Evolutionary conservation across 164 flowering plant genomes (phyloP).

Genomic region (Chimonanthus praecox): DNA sequence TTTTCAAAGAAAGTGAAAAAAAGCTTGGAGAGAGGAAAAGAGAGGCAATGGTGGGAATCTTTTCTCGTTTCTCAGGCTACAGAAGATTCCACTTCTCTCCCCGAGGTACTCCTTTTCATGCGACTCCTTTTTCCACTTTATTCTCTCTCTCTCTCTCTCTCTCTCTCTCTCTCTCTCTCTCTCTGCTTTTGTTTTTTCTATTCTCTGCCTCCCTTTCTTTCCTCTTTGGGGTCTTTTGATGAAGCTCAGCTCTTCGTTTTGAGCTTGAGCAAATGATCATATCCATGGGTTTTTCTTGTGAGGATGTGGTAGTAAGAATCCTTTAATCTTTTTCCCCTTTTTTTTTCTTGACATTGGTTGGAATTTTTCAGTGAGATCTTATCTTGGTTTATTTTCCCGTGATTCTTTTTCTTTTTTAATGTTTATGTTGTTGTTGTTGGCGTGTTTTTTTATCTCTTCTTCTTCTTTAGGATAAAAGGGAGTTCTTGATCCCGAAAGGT

Average conservation of each 20-base stretch:
- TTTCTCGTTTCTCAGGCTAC: conserved; percentile 25
- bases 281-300: conserved; percentile 35
- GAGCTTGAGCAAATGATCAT: conserved; percentile 13
- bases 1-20: neutral
- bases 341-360: neutral
- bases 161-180: conserved; percentile 1
- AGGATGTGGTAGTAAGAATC: conserved; percentile 27
- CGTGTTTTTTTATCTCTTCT: too few relatives aligned
- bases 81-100: conserved; percentile 17
- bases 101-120: conserved; percentile 24
- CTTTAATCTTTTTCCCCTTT: neutral
- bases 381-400: neutral
- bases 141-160: neutral
- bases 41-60: conserved; percentile 28
- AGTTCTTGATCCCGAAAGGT: conserved; percentile 9
- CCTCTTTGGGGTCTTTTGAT: conserved; percentile 4
- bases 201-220: neutral
- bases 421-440: neutral
- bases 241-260: conserved; percentile 4
- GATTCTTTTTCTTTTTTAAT: neutral
- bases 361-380: neutral
- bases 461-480: conserved; percentile 21
- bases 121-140: neutral
- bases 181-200: conserved; percentile 1
- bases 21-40: conserved; percentile 8